phyloP scores from a whole-genome alignment of 257 asterid species.

The Capsicum pubescens region DNA sequence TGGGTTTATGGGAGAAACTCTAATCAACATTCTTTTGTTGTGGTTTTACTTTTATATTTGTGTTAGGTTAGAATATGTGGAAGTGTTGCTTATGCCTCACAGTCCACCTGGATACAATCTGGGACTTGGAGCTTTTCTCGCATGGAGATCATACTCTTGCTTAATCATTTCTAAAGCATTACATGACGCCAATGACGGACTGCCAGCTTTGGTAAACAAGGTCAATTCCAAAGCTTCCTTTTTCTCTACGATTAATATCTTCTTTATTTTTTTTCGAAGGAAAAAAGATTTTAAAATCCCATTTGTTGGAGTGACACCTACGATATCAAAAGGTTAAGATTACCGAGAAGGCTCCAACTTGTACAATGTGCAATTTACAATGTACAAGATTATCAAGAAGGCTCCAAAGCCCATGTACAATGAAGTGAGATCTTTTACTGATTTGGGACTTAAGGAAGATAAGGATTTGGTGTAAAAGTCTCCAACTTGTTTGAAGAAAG shows the following conservation, averaged over 20 bases:
- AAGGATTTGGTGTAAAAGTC: slow-evolving; percentile 96
- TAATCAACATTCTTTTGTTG: slow-evolving; percentile 20
- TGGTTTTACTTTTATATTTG: slow-evolving; percentile 29
- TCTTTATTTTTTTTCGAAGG: no score
- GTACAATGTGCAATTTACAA: no score
- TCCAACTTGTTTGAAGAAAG: slow-evolving; percentile 87
- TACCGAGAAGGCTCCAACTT: no score
- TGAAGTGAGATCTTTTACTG: slow-evolving; percentile 86
- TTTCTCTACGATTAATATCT: no score
- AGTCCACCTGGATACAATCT: slow-evolving; percentile 98
- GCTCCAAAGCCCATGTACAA: no score
- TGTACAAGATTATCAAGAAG: slow-evolving; percentile 66
- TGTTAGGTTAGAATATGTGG: slow-evolving; percentile 85
- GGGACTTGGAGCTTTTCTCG: slow-evolving; percentile 90
- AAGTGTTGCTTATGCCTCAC: slow-evolving; percentile 89
- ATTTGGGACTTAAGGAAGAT: slow-evolving; percentile 90
- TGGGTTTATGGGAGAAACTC: slow-evolving; percentile 9
- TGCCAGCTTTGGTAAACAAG: no score
- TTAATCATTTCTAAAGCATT: no score
- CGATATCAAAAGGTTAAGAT: no score
- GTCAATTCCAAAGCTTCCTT: no score
- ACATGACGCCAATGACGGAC: no score
- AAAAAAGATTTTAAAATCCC: no score
- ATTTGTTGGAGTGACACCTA: no score
- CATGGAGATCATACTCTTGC: slow-evolving; percentile 84